Conservation (phyloP, 2,329 filamentous ascomycete genomes). For the Amauroascus verrucosus region DNA sequence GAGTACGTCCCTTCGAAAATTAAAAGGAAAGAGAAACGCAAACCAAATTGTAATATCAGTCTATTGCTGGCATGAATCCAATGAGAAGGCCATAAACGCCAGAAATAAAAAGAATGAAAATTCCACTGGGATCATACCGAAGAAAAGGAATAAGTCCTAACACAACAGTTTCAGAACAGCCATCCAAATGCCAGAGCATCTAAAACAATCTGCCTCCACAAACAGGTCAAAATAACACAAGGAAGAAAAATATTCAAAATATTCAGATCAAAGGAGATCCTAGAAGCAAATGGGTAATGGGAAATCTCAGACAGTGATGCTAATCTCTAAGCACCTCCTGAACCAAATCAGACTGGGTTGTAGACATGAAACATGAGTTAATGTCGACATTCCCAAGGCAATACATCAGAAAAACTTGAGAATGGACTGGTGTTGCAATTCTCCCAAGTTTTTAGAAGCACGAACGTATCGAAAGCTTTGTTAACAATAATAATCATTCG, state of each 20-base stretch:
- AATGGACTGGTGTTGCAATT: neutral
- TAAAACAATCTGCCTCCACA: neutral
- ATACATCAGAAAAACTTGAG: neutral
- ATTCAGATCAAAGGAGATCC: neutral
- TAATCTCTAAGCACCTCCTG: neutral
- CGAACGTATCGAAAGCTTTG: neutral
- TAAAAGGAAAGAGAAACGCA: neutral
- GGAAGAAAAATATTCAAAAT: neutral
- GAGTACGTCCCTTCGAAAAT: constrained; percentile 1
- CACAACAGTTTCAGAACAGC: neutral
- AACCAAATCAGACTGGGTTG: neutral
- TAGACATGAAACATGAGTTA: neutral
- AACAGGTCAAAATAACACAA: neutral
- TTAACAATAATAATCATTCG: neutral
- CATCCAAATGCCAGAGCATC: neutral
- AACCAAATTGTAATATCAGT: neutral
- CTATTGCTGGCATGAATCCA: constrained; percentile 1
- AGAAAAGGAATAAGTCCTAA: neutral
- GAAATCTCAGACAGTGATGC: too few species aligned
- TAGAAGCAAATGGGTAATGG: neutral
- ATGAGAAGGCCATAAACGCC: neutral
- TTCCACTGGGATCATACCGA: too few species aligned
- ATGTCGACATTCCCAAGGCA: neutral
- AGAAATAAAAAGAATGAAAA: neutral
- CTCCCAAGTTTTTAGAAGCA: neutral